Evolutionary conservation across 129 eudicot genomes (phyloP).

Genomic region (Escallonia herrerae): DNA sequence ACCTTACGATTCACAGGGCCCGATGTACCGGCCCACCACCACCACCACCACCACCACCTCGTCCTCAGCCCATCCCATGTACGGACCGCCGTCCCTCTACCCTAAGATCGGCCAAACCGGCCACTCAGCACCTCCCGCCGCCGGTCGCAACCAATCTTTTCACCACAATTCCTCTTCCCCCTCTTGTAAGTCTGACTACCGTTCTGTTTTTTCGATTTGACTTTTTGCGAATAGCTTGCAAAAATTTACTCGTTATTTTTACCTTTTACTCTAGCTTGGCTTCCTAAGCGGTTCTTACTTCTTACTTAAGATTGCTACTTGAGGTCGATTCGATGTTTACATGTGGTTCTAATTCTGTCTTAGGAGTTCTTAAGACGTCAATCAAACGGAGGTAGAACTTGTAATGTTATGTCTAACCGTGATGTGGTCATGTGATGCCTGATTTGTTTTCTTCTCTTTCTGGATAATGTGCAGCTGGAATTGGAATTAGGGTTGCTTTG

Average conservation of each 20-base stretch:
- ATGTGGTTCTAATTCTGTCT: no score
- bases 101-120: constrained; percentile 59
- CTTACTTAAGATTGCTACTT: neutral
- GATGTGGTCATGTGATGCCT: neutral
- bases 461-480: constrained; percentile 56
- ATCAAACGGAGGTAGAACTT: no score
- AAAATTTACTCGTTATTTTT: no score
- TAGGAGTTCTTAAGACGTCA: no score
- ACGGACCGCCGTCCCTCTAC: constrained; percentile 12
- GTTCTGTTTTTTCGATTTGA: neutral
- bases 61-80: constrained; percentile 43
- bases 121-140: constrained; percentile 28
- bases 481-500: constrained; percentile 80
- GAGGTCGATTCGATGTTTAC: neutral
- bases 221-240: no score
- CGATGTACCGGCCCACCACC: constrained; percentile 28
- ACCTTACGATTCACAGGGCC: constrained; percentile 30
- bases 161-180: constrained; percentile 35
- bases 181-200: constrained; percentile 25
- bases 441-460: constrained; percentile 9
- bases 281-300: no score
- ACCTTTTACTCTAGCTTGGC: no score
- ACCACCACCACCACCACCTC: constrained; percentile 12
- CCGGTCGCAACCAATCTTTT: constrained; percentile 26
- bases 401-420: no score